Evolutionary conservation across 192 early-diverging fungal genomes (phyloP), one percentile per base, ranked within the genome.

Genomic region (Entomortierella chlamydospora): DNA sequence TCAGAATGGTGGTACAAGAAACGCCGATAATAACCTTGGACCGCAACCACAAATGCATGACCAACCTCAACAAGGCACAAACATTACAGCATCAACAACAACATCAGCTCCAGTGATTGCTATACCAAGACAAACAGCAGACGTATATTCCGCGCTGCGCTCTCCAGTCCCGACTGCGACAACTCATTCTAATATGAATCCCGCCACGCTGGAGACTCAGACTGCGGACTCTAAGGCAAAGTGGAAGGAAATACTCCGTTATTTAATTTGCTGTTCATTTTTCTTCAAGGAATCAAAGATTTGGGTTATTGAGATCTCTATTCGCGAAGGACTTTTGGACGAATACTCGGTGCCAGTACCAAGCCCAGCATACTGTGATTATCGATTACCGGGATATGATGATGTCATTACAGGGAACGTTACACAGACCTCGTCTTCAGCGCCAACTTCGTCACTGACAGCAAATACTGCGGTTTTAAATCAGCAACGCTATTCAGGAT

Each of bases 291-390:
- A 79, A 39, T 26, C 33, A 0, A 58, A 61, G 28, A 45, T 68
- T 9, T 79, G 76, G 76, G 65, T 70, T 61, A 79, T 79, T 29
- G 76, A 79, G 43, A 79, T 79, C 22, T 79, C 76, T 49, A 58
- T 70, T 39, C 49, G 68, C 8, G 68, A 70, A n/a, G 68, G 68
- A 13, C 39, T 66, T 17, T 25, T 70, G 62, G 76, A 79, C 41
- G 76, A 79, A 41, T 79, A 70, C 59, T 34, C 76, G 9, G 17
- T 79, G 2, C 57, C 63, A 12, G 76, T 79, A 10, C 76, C 76
- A 1, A 79, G 68, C 45, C 76, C 76, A 30, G 68, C 69, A 0
- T 79, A 79, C 52, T 79, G 76, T 39, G 76, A 70, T 23, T 79
- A 79, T 26, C 49, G 76, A n/a, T 39, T 79, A 49, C 76, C 76